Base-by-base conservation (phyloP, 2,329 filamentous ascomycete species). In the Cytospora paraplurivora region DNA sequence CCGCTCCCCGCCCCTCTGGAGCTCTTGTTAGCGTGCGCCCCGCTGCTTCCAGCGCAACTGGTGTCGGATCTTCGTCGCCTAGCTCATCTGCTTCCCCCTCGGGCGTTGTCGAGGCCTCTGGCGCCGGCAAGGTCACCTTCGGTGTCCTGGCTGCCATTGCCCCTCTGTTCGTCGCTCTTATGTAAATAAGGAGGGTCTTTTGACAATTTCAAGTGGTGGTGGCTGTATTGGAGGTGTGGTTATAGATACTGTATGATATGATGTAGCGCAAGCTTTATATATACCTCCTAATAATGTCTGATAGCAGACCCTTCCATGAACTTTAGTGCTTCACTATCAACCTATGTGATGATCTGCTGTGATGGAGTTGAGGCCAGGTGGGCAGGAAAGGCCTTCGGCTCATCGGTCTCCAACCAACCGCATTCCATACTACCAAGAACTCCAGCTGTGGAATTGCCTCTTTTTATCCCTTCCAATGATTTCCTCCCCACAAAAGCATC, bases 141-240 rank as follows among this genome's bases (percentile, higher is more conserved):
- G 64, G 64, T 53, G 34, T 66, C n/a, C 53, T 63, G 62, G 64
- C 64, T 59, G 63, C 60, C 56, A 35, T 64, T 17, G 64, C 54
- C 1, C 64, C 64, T 53, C 38, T 66, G 47, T 41, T 66, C 54
- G n/a, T 56, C 13, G 64, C 64, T 21, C 53, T 66, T 8, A 54
- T 66, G 49, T 66, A 66, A 66, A 27, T 47, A 32, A 10, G 21
- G 33, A 37, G 37, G 37, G 11, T 19, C 21, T 19, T 35, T 44
- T 35, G 15, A 34, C 47, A 53, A 35, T 10, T 37, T 47, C 3
- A 27, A 34, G 5, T 2, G 27, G 52, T 55, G 44, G 33, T 50
- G 59, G 33, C 19, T 38, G 52, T 50, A 53, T 49, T 55, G 41
- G 17, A 49, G 38, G 59, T 54, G 58, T 55, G 59, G 51, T 55